phyloP scores from a whole-genome alignment of 345 rosid genomes.

The Pugionium cornutum region DNA sequence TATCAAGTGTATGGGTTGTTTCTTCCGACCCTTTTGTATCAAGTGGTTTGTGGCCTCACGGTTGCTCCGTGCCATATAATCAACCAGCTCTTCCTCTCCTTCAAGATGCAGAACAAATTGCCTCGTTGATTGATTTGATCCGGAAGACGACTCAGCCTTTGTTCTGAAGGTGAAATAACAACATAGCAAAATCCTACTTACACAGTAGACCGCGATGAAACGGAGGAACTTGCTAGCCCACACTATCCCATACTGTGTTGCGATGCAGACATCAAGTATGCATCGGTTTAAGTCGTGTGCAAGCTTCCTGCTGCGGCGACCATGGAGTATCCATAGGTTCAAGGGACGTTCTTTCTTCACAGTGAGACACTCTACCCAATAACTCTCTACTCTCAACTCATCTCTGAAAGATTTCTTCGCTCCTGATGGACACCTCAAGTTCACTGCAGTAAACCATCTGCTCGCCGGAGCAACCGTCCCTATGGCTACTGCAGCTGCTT shows the following conservation, averaged over 20 bases:
- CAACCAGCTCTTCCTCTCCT: constrained; percentile 70
- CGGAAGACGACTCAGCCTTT: constrained; percentile 38
- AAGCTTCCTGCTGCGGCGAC: constrained; percentile 54
- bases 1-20: constrained; percentile 57
- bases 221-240: constrained; percentile 61
- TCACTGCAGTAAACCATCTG: constrained; percentile 71
- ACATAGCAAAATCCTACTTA: constrained; percentile 40
- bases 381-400: constrained; percentile 55
- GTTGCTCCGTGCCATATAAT: constrained; percentile 58
- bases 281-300: constrained; percentile 40
- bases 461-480: constrained; percentile 74
- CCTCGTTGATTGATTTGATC: constrained; percentile 35
- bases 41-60: constrained; percentile 59
- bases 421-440: constrained; percentile 57
- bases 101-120: constrained; percentile 77
- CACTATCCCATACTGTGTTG: constrained; percentile 61
- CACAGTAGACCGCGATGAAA: constrained; percentile 47
- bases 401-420: constrained; percentile 30
- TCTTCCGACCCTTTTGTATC: constrained; percentile 53
- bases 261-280: constrained; percentile 50
- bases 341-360: constrained; percentile 73
- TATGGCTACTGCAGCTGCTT: constrained; percentile 59
- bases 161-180: constrained; percentile 27
- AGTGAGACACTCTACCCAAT: constrained; percentile 60
- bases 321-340: constrained; percentile 32